Conservation (phyloP, 805 yeast genomes). For the Starmera pachycereana region DNA sequence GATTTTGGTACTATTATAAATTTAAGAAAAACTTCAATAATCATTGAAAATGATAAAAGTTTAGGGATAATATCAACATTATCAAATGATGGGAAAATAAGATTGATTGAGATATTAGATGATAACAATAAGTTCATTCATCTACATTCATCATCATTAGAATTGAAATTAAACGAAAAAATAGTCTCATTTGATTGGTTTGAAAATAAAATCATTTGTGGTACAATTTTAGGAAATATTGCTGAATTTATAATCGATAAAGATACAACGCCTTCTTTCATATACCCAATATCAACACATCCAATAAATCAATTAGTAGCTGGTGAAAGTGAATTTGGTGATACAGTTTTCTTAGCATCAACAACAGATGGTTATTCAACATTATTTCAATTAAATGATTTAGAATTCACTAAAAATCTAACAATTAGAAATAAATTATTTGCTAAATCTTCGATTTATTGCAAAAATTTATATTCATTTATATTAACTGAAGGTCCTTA, state of each 20-base stretch:
- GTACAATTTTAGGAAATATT: slow-evolving; percentile 47
- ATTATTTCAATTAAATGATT: slow-evolving; percentile 25
- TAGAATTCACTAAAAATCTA: slow-evolving; percentile 17
- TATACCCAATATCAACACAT: slow-evolving; percentile 27
- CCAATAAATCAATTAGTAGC: slow-evolving; percentile 25
- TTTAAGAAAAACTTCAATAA: slow-evolving; percentile 29
- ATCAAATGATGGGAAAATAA: slow-evolving; percentile 49
- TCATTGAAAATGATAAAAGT: slow-evolving; percentile 18
- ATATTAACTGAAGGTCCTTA: slow-evolving; percentile 31
- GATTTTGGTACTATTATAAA: slow-evolving; percentile 34
- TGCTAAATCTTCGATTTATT: slow-evolving; percentile 19
- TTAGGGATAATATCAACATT: slow-evolving; percentile 40
- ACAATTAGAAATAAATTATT: slow-evolving; percentile 23
- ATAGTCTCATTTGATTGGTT: slow-evolving; percentile 42
- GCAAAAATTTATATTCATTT: slow-evolving; percentile 26
- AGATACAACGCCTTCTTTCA: slow-evolving; percentile 23
- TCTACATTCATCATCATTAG: slow-evolving; percentile 16
- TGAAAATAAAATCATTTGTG: slow-evolving; percentile 37
- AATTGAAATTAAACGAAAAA: slow-evolving; percentile 10
- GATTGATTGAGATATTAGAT: slow-evolving; percentile 30
- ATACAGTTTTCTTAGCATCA: slow-evolving; percentile 22
- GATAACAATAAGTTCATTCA: slow-evolving; percentile 9
- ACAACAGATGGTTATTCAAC: slow-evolving; percentile 33
- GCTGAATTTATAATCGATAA: slow-evolving; percentile 40
- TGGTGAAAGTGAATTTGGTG: slow-evolving; percentile 26